Base-by-base conservation (phyloP, 2,329 filamentous ascomycete species). In the Pyricularia sp. region DNA sequence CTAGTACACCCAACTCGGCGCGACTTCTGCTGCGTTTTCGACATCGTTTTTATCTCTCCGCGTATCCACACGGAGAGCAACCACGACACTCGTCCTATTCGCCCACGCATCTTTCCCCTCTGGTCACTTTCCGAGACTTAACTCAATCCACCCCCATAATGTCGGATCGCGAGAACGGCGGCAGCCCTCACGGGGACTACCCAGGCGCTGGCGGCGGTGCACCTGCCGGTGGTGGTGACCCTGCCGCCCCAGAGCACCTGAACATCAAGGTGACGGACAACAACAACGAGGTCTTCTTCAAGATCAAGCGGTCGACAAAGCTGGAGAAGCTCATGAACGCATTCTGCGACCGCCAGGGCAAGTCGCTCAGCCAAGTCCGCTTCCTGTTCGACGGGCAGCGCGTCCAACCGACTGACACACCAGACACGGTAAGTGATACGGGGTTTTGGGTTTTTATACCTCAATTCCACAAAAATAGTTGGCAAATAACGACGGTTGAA, bases 221-320 rank as follows among this genome's bases (percentile, higher is more conserved):
- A 68, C 75, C 73, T 67, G 77, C 81, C 68, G 58, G 25, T 4
- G 58, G 58, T 28, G 58, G 58, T n/a, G 79, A 79, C 30, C 79
- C 81, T 33, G 76, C 81, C 68, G 81, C 83, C 28, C 81, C 84
- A 69, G 94, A 98, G 81, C 95, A 99, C 80, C 85, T 99, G 5
- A 99, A 99, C 82, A 98, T 99, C 83, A 99, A 99, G 80, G 95
- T 99, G 17, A 98, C 95, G 0, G 95, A 99, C 75, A 97, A 97
- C 83, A 97, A 97, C 83, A 99, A 99, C 79, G 95, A 99, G 79
- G 94, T 99, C 75, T 99, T 98, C 81, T 99, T 99, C 85, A 99
- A 99, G 85, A 99, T 99, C 83, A 99, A 99, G 90, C 88, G 94
- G 55, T 93, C 91, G 26, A 99, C 95, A 0, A 92, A 93, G 79